Evolutionary conservation across 1,284 basidiomycete genomes (phyloP), one percentile per base, ranked within the genome.

Genomic region (Laetiporus sulphureus): DNA sequence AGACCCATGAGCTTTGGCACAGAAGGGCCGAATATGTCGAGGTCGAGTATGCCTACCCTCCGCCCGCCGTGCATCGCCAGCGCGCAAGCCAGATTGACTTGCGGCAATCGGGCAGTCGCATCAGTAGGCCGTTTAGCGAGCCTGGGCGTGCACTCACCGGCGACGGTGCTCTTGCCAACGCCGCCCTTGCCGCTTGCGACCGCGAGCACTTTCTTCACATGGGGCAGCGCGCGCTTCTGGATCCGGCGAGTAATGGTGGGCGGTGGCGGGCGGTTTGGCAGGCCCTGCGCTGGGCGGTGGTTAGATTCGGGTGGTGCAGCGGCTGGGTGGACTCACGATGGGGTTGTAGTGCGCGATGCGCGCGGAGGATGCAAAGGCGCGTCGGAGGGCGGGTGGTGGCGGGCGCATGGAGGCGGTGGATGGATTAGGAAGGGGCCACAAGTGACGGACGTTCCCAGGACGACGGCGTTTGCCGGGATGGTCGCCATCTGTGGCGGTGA

Each of bases 141-240:
- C 19, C 20, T 16, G 30, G 29, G 25, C 20, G 18, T 5, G 13
- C n/a, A 60, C 69, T 35, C 46, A 91, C 91, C 87, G 37, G 94
- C 88, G 25, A 98, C 72, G 0, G 94, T 98, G 51, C 90, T 94
- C 67, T 99, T 99, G 5, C 95, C 95, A 1, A 98, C 95, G 2
- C 95, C 95, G 25, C 95, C 96, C 59, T 98, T 98, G 12, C 93
- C 95, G 52, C 89, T 93, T 1, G 92, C 89, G 0, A 99, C 93
- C 3, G 81, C 86, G 6, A 99, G 61, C 21, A 96, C 80, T 42
- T 76, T 77, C 48, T 73, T 73, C 10, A 83, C 85, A 55, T 88
- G 68, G 1, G 83, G 73, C 36, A 89, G 78, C 2, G 66, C 56
- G 23, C 77, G 64, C 58, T 81, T 85, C 42, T 67, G 61, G 21